These are phyloP conservation scores for Trichoderma reesei DNA, from an alignment of 495 filamentous ascomycete species.

Conservation along the genomic window DNA sequence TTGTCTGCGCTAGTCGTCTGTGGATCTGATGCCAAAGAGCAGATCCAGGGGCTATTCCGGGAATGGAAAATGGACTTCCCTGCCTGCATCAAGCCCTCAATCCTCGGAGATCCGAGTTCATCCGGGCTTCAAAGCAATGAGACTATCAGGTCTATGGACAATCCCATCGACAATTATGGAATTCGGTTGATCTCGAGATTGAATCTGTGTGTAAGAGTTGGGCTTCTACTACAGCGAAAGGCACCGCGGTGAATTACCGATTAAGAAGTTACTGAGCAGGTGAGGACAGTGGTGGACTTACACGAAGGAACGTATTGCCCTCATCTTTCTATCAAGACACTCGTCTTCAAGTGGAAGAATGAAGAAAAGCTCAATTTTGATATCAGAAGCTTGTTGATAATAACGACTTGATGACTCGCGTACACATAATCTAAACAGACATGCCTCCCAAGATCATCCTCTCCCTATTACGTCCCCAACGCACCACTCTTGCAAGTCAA, in stretches of 20 bases:
- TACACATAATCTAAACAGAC: background rate
- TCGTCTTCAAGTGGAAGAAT: too few species aligned
- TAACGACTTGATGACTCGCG: too few species aligned
- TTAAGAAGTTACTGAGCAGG: too few species aligned
- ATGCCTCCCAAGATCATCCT: background rate
- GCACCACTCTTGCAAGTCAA: background rate
- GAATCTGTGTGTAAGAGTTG: too few species aligned
- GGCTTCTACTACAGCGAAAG: too few species aligned
- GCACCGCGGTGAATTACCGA: too few species aligned
- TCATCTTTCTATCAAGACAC: too few species aligned
- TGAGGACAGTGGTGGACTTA: too few species aligned
- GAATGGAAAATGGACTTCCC: background rate
- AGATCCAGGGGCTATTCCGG: background rate
- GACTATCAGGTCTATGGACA: background rate
- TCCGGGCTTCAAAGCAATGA: background rate
- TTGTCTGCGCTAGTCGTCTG: background rate
- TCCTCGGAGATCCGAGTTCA: background rate
- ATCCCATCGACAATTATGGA: background rate
- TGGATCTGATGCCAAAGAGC: background rate
- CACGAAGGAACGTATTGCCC: too few species aligned
- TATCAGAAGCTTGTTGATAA: too few species aligned
- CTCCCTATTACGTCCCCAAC: background rate
- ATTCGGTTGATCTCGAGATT: too few species aligned
- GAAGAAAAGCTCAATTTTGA: too few species aligned
- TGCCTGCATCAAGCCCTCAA: background rate